Evolutionary conservation across 129 eudicot species (phyloP), one percentile per base, ranked within the genome.

Genomic region (Lactuca sativa): DNA sequence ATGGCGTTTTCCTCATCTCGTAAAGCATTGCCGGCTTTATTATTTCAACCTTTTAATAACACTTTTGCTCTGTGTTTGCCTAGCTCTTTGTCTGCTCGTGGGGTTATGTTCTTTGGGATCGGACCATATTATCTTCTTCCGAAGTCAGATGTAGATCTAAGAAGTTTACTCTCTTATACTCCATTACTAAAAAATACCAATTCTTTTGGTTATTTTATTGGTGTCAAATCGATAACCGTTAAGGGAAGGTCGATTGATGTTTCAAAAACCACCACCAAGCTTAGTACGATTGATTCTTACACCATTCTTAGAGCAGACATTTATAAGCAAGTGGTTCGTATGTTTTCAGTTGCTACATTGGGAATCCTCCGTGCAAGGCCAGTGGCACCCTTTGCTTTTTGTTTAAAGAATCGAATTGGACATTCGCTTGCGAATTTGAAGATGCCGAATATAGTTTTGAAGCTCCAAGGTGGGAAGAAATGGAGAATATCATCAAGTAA

Each of bases 381-480:
- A 25, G 30, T 25, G 30, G 30, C 30, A 25, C 30, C 30, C 30
- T 25, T 25, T 25, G 30, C 30, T 25, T 25, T 25, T 25, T 25
- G 30, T 25, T 25, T 25, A 25, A 25, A 25, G 30, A 25, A 25
- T 25, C 30, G 30, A 25, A 25, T 25, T 25, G 30, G 30, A 25
- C 30, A 25, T 25, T 25, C 30, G 2, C 30, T 25, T 25, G 0
- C 30, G 30, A 25, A 25, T 25, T 25, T 25, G 30, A 25, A 25
- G 30, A 25, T 25, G 30, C 30, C 30, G 30, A 2, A 25, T 25
- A 25, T 25, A 25, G 30, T 25, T 0, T 25, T 25, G 30, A 25
- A 25, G 1, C 30, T 76, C 37, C 69, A 47, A 6, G 74, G 68
- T 67, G 80, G 80, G 30, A 25, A 25, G 30, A 25, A 25, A 25